Base-by-base conservation (phyloP, 768 basidiomycete species). In the Pisolithus orientalis region DNA sequence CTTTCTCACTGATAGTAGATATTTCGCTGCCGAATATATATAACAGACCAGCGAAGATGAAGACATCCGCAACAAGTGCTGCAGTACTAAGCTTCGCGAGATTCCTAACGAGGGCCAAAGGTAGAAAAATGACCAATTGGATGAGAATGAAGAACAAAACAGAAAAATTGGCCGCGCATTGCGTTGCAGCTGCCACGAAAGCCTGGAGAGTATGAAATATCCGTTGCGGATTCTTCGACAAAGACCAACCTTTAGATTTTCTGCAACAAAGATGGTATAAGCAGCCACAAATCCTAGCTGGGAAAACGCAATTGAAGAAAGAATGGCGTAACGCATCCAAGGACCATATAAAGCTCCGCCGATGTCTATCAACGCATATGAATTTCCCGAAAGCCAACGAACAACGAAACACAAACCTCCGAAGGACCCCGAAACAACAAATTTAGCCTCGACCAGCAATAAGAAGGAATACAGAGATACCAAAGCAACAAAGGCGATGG, bases 251-350 rank as follows among this genome's bases (percentile, higher is more conserved):
- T 80, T 83, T 13, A 93, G 77, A 65, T 94, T 96, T 71, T 94
- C 82, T 1, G 94, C 87, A 40, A 97, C 92, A 66, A 97, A 98
- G 65, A 98, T 96, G 14, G 86, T 92, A 68, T 99, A 99, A 11
- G 94, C 94, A 32, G 82, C 64, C 43, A 89, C 87, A 67, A 94
- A 94, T 39, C 92, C 92, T 34, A 94, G 72, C 65, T 94, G 96
- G 1, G 95, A 97, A 24, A 94, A 65, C 0, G 87, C 76, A 62
- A 99, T 95, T 14, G 92, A 94, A 3, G 74, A 75, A 7, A 99
- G 80, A 62, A 99, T 97, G 13, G 84, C 72, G 54, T 87, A 84
- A 43, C 96, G 85, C 90, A 99, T 91, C 84, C 86, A 91, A 13
- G 83, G 82, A 2, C 96, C 96, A 61, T 96, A 98, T 8, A 99